Evolutionary conservation across 1,284 basidiomycete genomes (phyloP).

Genomic region (Leccinum cinnamomeum): DNA sequence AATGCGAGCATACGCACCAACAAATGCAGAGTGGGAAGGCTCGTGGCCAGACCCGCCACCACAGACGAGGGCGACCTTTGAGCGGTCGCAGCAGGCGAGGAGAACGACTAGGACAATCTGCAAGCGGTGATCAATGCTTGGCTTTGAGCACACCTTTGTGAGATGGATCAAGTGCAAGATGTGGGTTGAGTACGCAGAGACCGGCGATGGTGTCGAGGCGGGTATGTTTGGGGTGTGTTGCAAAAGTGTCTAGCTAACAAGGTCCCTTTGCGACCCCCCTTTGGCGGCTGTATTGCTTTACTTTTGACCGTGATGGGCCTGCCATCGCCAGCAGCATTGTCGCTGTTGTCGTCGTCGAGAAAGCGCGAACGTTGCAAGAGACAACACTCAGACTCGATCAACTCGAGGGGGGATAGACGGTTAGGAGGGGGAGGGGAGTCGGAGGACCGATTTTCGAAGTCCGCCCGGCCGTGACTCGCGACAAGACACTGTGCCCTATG

Average conservation of each 20-base stretch:
- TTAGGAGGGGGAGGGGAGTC: no score
- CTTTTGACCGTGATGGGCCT: conserved; percentile 33
- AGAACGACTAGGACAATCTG: conserved; percentile 56
- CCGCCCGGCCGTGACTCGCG: no score
- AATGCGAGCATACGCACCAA: conserved; percentile 46
- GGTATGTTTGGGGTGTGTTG: conserved; percentile 47
- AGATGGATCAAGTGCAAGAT: conserved; percentile 62
- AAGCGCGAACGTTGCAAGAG: conserved; percentile 41
- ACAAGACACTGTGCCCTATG: no score
- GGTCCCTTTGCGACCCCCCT: conserved; percentile 5
- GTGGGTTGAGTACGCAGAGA: conserved; percentile 69
- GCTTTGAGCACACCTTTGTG: conserved; percentile 54
- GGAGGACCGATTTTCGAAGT: no score
- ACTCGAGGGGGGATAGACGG: not conserved
- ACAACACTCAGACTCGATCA: conserved; percentile 49
- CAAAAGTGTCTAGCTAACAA: conserved; percentile 68
- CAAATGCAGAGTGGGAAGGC: conserved; percentile 84
- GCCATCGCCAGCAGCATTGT: conserved; percentile 36
- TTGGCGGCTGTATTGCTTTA: not conserved
- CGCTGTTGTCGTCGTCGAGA: conserved; percentile 22
- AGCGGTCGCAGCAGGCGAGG: conserved; percentile 47
- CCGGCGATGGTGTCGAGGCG: conserved; percentile 72
- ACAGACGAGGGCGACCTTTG: conserved; percentile 80
- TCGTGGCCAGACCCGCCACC: conserved; percentile 93
- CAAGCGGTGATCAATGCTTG: not conserved